Base-by-base conservation (phyloP, 345 rosid genomes). In the Clarkia xantiana region DNA sequence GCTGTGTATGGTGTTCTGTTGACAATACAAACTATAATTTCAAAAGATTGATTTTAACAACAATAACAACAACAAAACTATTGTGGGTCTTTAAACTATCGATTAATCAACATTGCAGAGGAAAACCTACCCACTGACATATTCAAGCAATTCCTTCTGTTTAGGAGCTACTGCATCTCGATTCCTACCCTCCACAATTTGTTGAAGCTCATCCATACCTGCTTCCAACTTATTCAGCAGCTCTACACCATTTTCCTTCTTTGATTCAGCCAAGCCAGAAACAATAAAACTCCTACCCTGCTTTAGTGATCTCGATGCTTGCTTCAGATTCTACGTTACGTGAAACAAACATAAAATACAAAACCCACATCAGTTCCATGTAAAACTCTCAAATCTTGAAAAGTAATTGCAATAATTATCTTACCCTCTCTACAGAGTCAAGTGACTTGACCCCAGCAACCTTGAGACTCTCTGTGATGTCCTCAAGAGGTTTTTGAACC, bases 401-500 rank as follows among this genome's bases (percentile, higher is more conserved):
- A 13, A 38, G n/a, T 20, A 38, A 15, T 3, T 5, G 18, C 38
- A 38, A 7, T 13, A 34, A 20, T 29, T 2, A 14, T 42, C 74
- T 63, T 85, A 85, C 97, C 69, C 96, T 69, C 70, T 83, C 98
- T 43, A 79, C 96, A 2, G 96, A 77, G 64, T 86, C 98, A 11
- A 91, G 94, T 22, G 89, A 96, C 70, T 72, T 86, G 41, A 83
- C 66, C 19, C 98, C 96, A 18, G 98, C 64, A 57, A 81, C 47
- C 77, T 81, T 86, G 73, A 91, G 96, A 67, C 91, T 79, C 16
- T 91, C 94, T 0, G 96, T 74, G 66, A 91, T 86, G 63, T 86
- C 96, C 62, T 91, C 96, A 1, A 91, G 94, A 0, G 98, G 98
- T 55, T 83, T 91, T 48, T 91, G 98, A 0, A 91, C 98, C 63